A percentile compares a stretch with the other conserved stretches of the same genome.
These are phyloP conservation scores for Globisporangium cylindrosporum DNA, from an alignment of 352 stramenopile species.

Conservation along the genomic window DNA sequence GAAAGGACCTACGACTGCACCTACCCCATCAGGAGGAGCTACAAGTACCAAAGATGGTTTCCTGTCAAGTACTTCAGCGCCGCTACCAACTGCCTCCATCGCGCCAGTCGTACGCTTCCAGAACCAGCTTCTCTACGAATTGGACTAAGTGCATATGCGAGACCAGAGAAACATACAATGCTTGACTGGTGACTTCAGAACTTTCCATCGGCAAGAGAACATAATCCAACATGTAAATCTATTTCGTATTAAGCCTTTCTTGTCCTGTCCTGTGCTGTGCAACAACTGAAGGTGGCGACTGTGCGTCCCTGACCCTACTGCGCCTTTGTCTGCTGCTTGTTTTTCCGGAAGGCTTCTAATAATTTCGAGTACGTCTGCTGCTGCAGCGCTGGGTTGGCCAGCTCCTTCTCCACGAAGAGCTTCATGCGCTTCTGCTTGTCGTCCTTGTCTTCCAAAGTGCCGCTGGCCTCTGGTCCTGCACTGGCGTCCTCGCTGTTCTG, in stretches of 20 bases:
- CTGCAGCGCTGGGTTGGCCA: slow-evolving; percentile 49
- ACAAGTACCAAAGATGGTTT: no score
- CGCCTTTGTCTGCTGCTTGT: slow-evolving; percentile 25
- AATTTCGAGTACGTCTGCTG: slow-evolving; percentile 74
- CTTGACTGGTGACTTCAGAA: no score
- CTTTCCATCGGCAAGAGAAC: neutral
- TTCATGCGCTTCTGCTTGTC: slow-evolving; percentile 62
- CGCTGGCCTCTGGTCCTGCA: slow-evolving; percentile 17
- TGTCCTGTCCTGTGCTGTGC: neutral
- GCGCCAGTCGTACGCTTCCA: slow-evolving; percentile 45
- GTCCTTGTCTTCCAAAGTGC: slow-evolving; percentile 21
- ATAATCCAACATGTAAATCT: slow-evolving; percentile 22
- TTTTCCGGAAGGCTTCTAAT: slow-evolving; percentile 61
- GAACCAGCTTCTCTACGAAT: slow-evolving; percentile 71
- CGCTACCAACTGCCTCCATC: slow-evolving; percentile 10
- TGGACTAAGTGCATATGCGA: slow-evolving; percentile 35
- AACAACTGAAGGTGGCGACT: neutral
- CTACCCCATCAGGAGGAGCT: no score
- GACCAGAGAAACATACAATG: neutral
- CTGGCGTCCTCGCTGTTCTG: slow-evolving; percentile 24
- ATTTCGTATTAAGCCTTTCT: slow-evolving; percentile 14
- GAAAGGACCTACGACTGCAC: slow-evolving; percentile 20
- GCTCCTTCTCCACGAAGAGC: slow-evolving; percentile 62
- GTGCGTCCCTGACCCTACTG: slow-evolving; percentile 3
- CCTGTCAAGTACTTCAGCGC: slow-evolving; percentile 2